phyloP scores from a whole-genome alignment of 1,284 basidiomycete genomes.

The Puccinia triticina region DNA sequence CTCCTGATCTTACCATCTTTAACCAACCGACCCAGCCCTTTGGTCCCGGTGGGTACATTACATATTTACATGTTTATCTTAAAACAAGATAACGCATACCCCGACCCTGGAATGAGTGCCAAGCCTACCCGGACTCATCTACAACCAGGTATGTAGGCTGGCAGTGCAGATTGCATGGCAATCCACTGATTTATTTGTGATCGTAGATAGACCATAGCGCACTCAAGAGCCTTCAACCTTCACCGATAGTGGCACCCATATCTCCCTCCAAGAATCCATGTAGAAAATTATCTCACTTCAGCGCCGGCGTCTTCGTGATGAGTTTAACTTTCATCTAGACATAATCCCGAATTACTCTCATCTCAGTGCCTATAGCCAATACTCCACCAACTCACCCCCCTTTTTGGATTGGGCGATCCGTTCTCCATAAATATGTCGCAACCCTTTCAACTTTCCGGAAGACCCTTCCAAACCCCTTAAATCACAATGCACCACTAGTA shows the following conservation, averaged over 20 bases:
- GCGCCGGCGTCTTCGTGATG: not conserved
- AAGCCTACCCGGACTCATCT: no score
- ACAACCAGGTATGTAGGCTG: no score
- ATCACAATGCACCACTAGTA: not conserved
- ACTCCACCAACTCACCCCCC: not conserved
- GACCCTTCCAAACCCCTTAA: constrained; percentile 5
- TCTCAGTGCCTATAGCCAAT: not conserved
- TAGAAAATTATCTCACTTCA: not conserved
- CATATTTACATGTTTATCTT: no score
- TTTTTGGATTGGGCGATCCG: not conserved
- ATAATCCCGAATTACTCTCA: not conserved
- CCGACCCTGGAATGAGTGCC: not conserved
- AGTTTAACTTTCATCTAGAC: not conserved
- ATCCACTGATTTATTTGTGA: not conserved
- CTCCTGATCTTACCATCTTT: constrained; percentile 28
- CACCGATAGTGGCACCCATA: no score
- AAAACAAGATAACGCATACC: not conserved
- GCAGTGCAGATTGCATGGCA: no score
- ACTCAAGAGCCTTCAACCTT: not conserved
- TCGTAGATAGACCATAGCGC: not conserved
- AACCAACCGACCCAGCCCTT: not conserved
- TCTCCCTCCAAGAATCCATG: not conserved
- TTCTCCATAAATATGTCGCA: not conserved
- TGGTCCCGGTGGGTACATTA: not conserved
- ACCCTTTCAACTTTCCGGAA: not conserved